Evolutionary conservation across 768 basidiomycete species (phyloP).

Genomic region (Megacollybia marginata): DNA sequence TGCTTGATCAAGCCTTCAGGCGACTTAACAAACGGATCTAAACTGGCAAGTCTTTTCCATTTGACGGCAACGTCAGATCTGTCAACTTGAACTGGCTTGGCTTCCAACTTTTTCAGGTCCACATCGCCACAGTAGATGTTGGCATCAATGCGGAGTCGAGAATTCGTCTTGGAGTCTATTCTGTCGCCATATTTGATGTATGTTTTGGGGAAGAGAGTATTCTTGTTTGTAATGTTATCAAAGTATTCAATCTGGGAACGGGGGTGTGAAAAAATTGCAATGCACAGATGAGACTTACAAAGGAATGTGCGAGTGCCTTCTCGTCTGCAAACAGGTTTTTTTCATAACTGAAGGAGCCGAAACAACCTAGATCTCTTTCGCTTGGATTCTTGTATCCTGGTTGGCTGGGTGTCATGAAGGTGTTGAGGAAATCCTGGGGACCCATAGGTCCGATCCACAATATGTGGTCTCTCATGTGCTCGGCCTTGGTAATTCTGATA

Average conservation of each 20-base stretch:
- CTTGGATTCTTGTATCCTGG: no score
- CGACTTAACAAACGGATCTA: neutral
- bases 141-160: neutral
- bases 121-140: neutral
- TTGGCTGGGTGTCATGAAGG: no score
- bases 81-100: neutral
- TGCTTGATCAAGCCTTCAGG: neutral
- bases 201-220: neutral
- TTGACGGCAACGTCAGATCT: neutral
- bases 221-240: neutral
- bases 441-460: no score
- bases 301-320: neutral
- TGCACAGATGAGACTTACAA: neutral
- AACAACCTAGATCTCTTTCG: no score
- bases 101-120: neutral
- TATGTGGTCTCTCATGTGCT: no score
- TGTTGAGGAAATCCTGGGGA: no score
- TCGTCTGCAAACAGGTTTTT: neutral
- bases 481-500: no score
- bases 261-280: neutral
- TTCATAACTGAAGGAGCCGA: no score
- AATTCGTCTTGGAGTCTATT: neutral
- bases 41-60: neutral
- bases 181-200: neutral
- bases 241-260: neutral